These are phyloP conservation scores for Thinopyrum elongatum DNA, from an alignment of 176 grass and related monocot genomes.

Conservation along the genomic window DNA sequence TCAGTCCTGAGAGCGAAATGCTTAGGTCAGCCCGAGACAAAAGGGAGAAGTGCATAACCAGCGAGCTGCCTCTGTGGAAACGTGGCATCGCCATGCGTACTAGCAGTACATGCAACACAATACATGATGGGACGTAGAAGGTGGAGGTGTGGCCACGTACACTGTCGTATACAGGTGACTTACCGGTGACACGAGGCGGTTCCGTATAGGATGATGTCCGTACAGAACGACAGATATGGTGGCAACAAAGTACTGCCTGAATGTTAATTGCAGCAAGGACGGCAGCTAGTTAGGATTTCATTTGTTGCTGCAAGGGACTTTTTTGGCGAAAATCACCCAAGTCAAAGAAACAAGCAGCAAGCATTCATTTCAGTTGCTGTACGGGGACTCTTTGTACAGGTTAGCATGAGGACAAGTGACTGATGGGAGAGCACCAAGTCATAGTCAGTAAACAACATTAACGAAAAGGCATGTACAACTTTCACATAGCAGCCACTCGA, in stretches of 20 bases:
- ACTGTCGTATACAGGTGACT: no score
- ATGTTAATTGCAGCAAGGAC: neutral
- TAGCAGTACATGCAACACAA: no score
- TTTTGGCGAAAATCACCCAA: no score
- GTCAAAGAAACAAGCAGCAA: neutral
- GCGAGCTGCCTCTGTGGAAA: no score
- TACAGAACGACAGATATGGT: constrained; percentile 1
- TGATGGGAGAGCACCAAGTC: constrained; percentile 16
- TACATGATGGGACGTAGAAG: no score
- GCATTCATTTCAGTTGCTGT: constrained; percentile 17
- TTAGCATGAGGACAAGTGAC: neutral
- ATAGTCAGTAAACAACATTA: constrained; percentile 10
- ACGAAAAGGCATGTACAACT: constrained; percentile 3
- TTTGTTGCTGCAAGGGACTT: neutral
- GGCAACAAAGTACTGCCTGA: neutral
- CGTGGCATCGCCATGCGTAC: no score
- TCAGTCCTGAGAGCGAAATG: neutral
- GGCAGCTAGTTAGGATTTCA: neutral
- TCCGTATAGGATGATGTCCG: constrained; percentile 20
- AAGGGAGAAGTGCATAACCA: no score
- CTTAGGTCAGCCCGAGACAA: no score
- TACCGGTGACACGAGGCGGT: neutral
- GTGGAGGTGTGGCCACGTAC: no score
- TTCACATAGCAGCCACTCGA: neutral
- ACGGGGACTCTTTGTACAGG: neutral